Base-by-base conservation (phyloP, 108 stramenopile species). In the Pelagomonas calceolata region DNA sequence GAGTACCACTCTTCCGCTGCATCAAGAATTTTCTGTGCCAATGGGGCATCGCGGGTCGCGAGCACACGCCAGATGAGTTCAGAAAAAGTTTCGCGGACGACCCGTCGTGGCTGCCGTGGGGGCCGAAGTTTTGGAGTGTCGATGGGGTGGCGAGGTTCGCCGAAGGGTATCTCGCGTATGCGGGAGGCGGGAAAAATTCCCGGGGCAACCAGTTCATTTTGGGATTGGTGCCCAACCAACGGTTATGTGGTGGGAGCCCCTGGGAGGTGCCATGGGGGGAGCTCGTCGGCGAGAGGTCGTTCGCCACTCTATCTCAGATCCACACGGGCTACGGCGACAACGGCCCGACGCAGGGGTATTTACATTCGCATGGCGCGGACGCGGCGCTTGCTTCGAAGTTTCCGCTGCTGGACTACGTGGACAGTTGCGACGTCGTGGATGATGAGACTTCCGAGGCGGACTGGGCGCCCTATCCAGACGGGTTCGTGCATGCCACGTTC, bases 221-320 rank as follows among this genome's bases (percentile, higher is more conserved):
- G 16, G 66, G 67, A 1, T 33, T 74, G 7, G 73, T 4, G 34
- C 18, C 65, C 37, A 5, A 4, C 32, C 15, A 36, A 26, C 66
- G 34, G 18, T 67, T 74, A 15, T 64, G 73, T 36, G 73, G 73
- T 16, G 73, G 73, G 64, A 36, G 14, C 0, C 73, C 73, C 32
- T 74, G 73, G 73, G 73, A 74, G 67, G 73, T 74, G 15, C 73
- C 73, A 30, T 74, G 37, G 37, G 73, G 67, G 26, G 66, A 74
- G 46, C 34, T 74, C 36, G 31, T 74, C 51, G 73, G 73, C 65
- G 66, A 73, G 17, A 30, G 10, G 18, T 4, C 7, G 1, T 60
- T 60, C 10, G 51, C 3, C 21, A 60, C 51, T 1, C 51, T 60
- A 3, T 17, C 4, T 44, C 26, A 4, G 16, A 30, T 74, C 39